Conservation (phyloP, 2,329 filamentous ascomycete species). For the Colletotrichum sp. region DNA sequence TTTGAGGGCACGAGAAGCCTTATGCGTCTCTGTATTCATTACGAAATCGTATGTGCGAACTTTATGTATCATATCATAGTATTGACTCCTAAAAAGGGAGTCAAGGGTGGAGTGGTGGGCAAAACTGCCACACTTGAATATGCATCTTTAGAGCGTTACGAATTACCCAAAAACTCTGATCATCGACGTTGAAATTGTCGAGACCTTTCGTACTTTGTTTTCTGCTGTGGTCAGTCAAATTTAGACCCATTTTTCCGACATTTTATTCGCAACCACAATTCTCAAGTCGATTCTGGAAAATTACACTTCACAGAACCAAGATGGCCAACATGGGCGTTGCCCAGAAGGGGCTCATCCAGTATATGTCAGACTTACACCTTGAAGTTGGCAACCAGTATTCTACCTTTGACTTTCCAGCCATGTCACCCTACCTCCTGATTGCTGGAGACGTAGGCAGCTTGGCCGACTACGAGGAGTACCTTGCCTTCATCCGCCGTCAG, state of each 20-base stretch:
- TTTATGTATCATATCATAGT: constrained; percentile 13
- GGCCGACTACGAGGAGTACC: constrained; percentile 48
- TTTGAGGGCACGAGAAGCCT: background rate
- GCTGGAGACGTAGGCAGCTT: constrained; percentile 57
- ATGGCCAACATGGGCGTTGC: background rate
- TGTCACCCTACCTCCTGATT: constrained; percentile 48
- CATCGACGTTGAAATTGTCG: background rate
- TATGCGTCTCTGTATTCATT: constrained; percentile 2
- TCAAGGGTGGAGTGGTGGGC: background rate
- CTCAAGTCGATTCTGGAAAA: background rate
- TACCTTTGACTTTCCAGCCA: constrained; percentile 42
- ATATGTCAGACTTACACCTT: constrained; percentile 57
- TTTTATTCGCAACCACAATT: background rate
- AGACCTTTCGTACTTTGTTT: background rate
- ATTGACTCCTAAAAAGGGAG: background rate
- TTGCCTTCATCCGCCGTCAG: constrained; percentile 46
- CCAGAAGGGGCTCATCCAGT: constrained; percentile 30
- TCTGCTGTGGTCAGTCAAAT: background rate
- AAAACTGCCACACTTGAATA: background rate
- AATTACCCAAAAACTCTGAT: background rate
- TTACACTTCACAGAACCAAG: background rate
- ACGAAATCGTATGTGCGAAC: constrained; percentile 12
- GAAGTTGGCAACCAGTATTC: constrained; percentile 49
- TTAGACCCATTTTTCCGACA: background rate
- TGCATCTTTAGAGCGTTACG: background rate